Base-by-base conservation (phyloP, 2,329 filamentous ascomycete genomes). In the Penicillium sp. region DNA sequence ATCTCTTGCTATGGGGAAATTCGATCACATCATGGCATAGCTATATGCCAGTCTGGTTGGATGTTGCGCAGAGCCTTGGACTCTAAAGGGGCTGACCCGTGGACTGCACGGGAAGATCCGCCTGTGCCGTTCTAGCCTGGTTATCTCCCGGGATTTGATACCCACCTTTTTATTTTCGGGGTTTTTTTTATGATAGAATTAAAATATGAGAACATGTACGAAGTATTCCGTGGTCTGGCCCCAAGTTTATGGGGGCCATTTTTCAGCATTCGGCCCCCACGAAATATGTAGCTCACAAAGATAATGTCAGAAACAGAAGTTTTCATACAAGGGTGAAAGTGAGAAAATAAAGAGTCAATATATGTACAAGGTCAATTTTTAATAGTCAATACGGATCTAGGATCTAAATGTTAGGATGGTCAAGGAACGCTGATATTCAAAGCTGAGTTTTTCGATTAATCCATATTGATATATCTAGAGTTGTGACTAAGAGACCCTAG, bases 101-200 rank as follows among this genome's bases (percentile, higher is more conserved):
- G 7, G 52, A 18, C n/a, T 44, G 48, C 48, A 52, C 48, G 48
- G 53, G 48, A 46, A 43, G 26, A 46, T n/a, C 40, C 53, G 53
- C 39, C 7, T 22, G 9, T 26, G 18, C 31, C 20, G 5, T 46
- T 37, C 14, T 35, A 46, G 29, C 46, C 18, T 45, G 53, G 40
- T 22, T 14, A 46, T 50, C 38, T 50, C 46, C 51, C 38, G 47
- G 13, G 20, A 26, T 39, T 39, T 39, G 20, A 29, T 51, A 44
- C 18, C 48, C 42, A 46, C 29, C 11, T 32, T 35, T 46, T 35
- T 9, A 29, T 34, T 46, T 1, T 26, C 26, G 11, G 11, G 20
- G 4, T 2, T 11, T 8, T 46, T 34, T 40, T 43, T 20, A 44
- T 32, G 22, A 43, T 47, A 40, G 35, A 22, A 34, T 7, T 22